Percentiles rank a stretch among this genome's conserved stretches.
Conservation (phyloP, 2,329 filamentous ascomycete species). For the Clonostachys sp. region DNA sequence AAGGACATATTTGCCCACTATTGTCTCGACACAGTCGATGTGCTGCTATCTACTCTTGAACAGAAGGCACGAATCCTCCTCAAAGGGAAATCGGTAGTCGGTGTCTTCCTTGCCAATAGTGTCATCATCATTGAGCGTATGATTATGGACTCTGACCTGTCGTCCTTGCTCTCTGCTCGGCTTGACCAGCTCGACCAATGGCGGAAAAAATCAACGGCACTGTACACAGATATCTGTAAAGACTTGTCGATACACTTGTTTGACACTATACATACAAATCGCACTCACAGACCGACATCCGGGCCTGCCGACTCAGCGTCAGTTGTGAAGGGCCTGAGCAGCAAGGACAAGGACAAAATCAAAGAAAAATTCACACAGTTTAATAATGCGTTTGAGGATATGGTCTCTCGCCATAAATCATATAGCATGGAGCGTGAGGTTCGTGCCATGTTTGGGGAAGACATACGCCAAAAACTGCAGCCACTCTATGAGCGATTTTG, state of each 20-base stretch:
- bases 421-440: conserved; percentile 92
- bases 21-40: conserved; percentile 82
- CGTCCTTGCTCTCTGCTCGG: conserved; percentile 62
- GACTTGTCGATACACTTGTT: conserved; percentile 81
- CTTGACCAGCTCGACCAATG: conserved; percentile 70
- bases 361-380: conserved; percentile 95
- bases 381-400: conserved; percentile 85
- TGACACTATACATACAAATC: conserved; percentile 88
- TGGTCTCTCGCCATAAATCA: conserved; percentile 75
- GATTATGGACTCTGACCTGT: conserved; percentile 76
- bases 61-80: conserved; percentile 67
- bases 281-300: conserved; percentile 66
- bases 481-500: conserved; percentile 93
- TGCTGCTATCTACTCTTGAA: conserved; percentile 71
- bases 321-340: conserved; percentile 76
- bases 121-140: conserved; percentile 79
- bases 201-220: conserved; percentile 78
- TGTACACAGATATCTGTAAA: conserved; percentile 84
- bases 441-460: conserved; percentile 70
- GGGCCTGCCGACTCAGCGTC: conserved; percentile 75
- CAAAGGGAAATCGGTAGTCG: conserved; percentile 73
- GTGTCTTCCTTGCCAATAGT: conserved; percentile 88
- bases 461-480: conserved; percentile 88
- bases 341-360: conserved; percentile 92
- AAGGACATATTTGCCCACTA: conserved; percentile 87